A percentile compares a stretch with the other conserved stretches of the same genome.
Evolutionary conservation across 2,329 filamentous ascomycete species (phyloP).

Genomic region (Fusarium sp.): DNA sequence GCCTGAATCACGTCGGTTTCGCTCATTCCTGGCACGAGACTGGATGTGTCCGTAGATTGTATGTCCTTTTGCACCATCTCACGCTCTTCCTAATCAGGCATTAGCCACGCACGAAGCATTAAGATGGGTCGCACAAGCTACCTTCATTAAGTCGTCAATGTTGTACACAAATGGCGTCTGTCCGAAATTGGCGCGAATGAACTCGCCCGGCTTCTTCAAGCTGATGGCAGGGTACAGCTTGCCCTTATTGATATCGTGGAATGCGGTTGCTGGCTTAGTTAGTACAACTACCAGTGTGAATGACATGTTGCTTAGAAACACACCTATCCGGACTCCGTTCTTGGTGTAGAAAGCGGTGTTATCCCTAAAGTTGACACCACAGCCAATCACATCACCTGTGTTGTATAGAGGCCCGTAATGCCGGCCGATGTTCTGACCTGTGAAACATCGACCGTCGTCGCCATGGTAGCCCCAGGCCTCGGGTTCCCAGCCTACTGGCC

Average conservation of each 20-base stretch:
- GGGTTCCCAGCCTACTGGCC: constrained; percentile 77
- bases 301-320: constrained; percentile 34
- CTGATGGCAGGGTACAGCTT: constrained; percentile 78
- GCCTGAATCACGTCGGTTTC: constrained; percentile 88
- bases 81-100: constrained; percentile 69
- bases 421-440: constrained; percentile 70
- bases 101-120: constrained; percentile 28
- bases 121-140: constrained; percentile 56
- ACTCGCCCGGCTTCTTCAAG: constrained; percentile 76
- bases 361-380: constrained; percentile 76
- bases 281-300: constrained; percentile 32
- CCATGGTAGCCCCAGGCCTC: constrained; percentile 80
- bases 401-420: constrained; percentile 71
- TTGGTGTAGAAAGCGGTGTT: constrained; percentile 79
- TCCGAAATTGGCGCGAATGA: constrained; percentile 76
- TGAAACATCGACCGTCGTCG: constrained; percentile 76
- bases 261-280: constrained; percentile 71
- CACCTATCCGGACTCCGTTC: constrained; percentile 73
- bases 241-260: constrained; percentile 74
- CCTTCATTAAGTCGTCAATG: constrained; percentile 88
- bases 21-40: constrained; percentile 74
- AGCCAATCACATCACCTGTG: constrained; percentile 73
- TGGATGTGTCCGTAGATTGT: constrained; percentile 68
- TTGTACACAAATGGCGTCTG: constrained; percentile 89
- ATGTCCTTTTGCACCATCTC: constrained; percentile 74